Conservation (phyloP, 345 rosid species). For the thale cress (Arabidopsis thaliana) region TAIR10.1 NC_003075.7:17003001-17003500, state of each 20-base stretch:
- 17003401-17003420: not conserved
- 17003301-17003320: conserved; percentile 43
- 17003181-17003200: conserved; percentile 35
- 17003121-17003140: conserved; percentile 40
- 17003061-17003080: not conserved
- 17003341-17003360: conserved; percentile 25
- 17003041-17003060: not conserved
- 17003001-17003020: not conserved
- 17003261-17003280: conserved; percentile 25
- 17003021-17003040: not conserved
- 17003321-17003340: conserved; percentile 33
- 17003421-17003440: not conserved
- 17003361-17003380: conserved; percentile 19
- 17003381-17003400: not conserved
- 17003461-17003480: not conserved
- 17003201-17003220: conserved; percentile 14
- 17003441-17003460: not conserved
- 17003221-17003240: not conserved
- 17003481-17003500: not conserved
- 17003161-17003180: not conserved
- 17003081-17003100: conserved; percentile 3
- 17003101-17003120: conserved; percentile 29
- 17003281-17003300: not conserved
- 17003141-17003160: conserved; percentile 3
- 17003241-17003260: not conserved